Base-by-base conservation (phyloP, 2,329 filamentous ascomycete genomes). In the Xylariaceae sp. region DNA sequence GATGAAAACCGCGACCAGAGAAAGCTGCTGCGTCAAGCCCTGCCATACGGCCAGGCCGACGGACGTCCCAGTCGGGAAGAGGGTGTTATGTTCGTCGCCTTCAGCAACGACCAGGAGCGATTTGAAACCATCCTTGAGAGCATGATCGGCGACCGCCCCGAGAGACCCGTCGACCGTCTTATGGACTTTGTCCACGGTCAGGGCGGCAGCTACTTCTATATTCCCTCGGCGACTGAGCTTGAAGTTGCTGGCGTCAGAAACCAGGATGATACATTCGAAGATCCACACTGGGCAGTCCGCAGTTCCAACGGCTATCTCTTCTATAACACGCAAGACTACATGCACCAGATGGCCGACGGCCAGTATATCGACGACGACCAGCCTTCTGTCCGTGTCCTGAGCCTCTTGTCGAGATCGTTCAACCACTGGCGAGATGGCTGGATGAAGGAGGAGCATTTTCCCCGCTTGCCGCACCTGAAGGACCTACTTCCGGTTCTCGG, bases 361-460 rank as follows among this genome's bases (percentile, higher is more conserved):
- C 37, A 54, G n/a, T 59, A 59, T 26, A 6, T 37, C 12, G 41
- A 51, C 6, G 48, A 46, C 4, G 56, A 56, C n/a, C 50, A 56
- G 41, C 56, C 54, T 3, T 56, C 54, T 26, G 51, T 56, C 3
- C 56, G 56, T 8, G 47, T 56, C 32, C 31, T 59, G 35, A 59
- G 54, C 7, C 54, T 59, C 8, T 41, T 59, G 9, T 59, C 56
- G 11, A 54, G 51, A 30, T 47, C 54, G 6, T 59, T 59, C 11
- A 59, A 59, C 26, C 56, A 59, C 46, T 59, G 54, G 56, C 54
- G 56, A 43, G 54, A 59, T n/a, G 56, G 56, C 11, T 59, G 54
- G 56, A 59, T 59, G 54, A 59, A 56, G 41, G 51, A 31, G 12
- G 54, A 52, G 6, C 40, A 51, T 6, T 59, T 59, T 32, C 56